Conservation (phyloP, 352 stramenopile genomes). For the Phytophthora melonis region DNA sequence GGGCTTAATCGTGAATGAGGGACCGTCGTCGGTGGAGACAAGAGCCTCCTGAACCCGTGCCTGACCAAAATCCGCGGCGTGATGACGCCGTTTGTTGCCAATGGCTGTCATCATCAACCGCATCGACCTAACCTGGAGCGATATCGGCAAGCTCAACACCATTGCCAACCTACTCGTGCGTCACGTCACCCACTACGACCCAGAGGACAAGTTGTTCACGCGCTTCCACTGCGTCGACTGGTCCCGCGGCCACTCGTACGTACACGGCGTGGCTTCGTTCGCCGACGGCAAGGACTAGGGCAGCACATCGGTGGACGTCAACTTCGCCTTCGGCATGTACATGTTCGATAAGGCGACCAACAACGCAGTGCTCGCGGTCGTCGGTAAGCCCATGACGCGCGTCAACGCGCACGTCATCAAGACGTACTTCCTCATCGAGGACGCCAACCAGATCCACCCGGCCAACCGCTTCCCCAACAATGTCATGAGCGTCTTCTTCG, state of each 20-base stretch:
- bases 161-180: conserved; percentile 51
- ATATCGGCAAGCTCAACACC: conserved; percentile 48
- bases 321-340: conserved; percentile 65
- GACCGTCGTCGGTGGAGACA: conserved; percentile 47
- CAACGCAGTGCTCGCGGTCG: conserved; percentile 38
- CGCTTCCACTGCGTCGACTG: conserved; percentile 72
- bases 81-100: conserved; percentile 58
- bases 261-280: conserved; percentile 66
- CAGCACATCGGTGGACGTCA: conserved; percentile 73
- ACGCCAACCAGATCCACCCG: conserved; percentile 59
- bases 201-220: conserved; percentile 55
- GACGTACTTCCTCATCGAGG: conserved; percentile 70
- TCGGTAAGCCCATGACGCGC: conserved; percentile 61
- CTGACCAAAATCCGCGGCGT: conserved; percentile 48
- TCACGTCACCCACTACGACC: conserved; percentile 58
- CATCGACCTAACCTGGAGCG: conserved; percentile 52
- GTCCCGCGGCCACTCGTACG: conserved; percentile 77
- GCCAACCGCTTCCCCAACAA: conserved; percentile 65
- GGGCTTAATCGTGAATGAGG: conserved; percentile 65
- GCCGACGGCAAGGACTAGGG: conserved; percentile 77
- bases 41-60: conserved; percentile 50
- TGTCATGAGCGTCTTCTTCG: conserved; percentile 78
- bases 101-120: conserved; percentile 62
- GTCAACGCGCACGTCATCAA: conserved; percentile 62
- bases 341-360: conserved; percentile 60